Evolutionary conservation across 352 stramenopile species (phyloP).

Genomic region (Pythium aquatile): DNA sequence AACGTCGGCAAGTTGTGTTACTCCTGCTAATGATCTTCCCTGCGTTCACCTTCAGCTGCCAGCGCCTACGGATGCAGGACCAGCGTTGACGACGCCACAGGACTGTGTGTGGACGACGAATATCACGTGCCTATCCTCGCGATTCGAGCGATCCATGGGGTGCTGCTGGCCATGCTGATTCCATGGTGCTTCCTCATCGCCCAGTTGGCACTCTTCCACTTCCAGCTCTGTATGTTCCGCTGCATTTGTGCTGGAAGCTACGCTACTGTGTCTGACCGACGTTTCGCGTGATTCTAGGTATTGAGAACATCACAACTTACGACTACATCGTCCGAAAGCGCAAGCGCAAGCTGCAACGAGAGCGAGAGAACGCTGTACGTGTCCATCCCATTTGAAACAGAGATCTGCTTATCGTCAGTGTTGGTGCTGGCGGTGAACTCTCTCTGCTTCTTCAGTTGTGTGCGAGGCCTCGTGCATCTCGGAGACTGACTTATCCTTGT

Average conservation of each 20-base stretch:
- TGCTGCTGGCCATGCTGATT: constrained; percentile 63
- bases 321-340: constrained; percentile 87
- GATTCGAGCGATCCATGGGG: constrained; percentile 61
- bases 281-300: constrained; percentile 33
- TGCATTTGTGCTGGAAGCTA: too few species aligned
- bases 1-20: background rate
- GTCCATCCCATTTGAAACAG: constrained; percentile 47
- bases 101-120: constrained; percentile 49
- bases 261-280: constrained; percentile 3
- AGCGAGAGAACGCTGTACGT: constrained; percentile 70
- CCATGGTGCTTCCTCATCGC: constrained; percentile 79
- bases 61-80: constrained; percentile 63
- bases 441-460: constrained; percentile 1
- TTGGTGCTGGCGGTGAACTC: constrained; percentile 23
- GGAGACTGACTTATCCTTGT: constrained; percentile 5
- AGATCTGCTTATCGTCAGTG: constrained; percentile 24
- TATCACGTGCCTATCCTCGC: constrained; percentile 56
- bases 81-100: constrained; percentile 33
- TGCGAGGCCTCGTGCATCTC: background rate
- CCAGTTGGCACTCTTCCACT: constrained; percentile 80
- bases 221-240: constrained; percentile 71
- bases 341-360: constrained; percentile 66
- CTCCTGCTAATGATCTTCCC: background rate
- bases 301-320: constrained; percentile 84
- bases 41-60: constrained; percentile 28